Conservation (phyloP, 1,139 yeast genomes). For the Suhomyces wounanorum region DNA sequence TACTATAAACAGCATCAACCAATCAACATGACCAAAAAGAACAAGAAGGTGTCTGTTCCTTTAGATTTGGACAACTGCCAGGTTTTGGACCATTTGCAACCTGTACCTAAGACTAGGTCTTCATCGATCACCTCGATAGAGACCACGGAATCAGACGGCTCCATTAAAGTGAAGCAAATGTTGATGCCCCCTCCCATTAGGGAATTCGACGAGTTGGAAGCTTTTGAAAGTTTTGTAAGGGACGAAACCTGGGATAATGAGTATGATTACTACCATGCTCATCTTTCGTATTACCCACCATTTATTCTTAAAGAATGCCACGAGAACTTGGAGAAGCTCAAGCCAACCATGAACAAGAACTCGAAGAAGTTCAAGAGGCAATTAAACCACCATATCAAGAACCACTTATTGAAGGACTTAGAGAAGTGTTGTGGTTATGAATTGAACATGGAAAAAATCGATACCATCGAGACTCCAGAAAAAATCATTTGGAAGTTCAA, state of each 20-base stretch:
- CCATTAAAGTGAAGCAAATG: slow-evolving; percentile 26
- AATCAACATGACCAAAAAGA: slow-evolving; percentile 24
- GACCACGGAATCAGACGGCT: slow-evolving; percentile 34
- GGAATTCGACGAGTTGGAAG: slow-evolving; percentile 62
- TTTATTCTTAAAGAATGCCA: slow-evolving; percentile 68
- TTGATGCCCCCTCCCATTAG: slow-evolving; percentile 45
- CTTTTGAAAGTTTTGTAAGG: slow-evolving; percentile 64
- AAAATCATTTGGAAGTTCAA: slow-evolving; percentile 51
- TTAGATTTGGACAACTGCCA: slow-evolving; percentile 45
- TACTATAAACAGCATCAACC: background rate
- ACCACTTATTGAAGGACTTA: slow-evolving; percentile 69
- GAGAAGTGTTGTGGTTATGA: slow-evolving; percentile 60
- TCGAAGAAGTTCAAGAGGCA: slow-evolving; percentile 73
- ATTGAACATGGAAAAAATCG: slow-evolving; percentile 54
- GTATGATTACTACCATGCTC: slow-evolving; percentile 68
- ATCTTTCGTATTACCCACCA: slow-evolving; percentile 69
- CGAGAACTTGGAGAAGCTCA: slow-evolving; percentile 69
- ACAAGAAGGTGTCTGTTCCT: slow-evolving; percentile 23
- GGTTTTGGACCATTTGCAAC: slow-evolving; percentile 40
- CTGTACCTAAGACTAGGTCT: slow-evolving; percentile 37
- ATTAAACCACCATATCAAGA: slow-evolving; percentile 72
- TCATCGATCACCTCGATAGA: slow-evolving; percentile 34
- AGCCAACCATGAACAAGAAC: slow-evolving; percentile 71
- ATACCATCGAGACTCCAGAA: slow-evolving; percentile 48
- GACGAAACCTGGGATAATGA: slow-evolving; percentile 80